Percentiles rank a stretch among this genome's conserved stretches.
Conservation (phyloP, 2,329 filamentous ascomycete species). For the Curvularia spicifera region DNA sequence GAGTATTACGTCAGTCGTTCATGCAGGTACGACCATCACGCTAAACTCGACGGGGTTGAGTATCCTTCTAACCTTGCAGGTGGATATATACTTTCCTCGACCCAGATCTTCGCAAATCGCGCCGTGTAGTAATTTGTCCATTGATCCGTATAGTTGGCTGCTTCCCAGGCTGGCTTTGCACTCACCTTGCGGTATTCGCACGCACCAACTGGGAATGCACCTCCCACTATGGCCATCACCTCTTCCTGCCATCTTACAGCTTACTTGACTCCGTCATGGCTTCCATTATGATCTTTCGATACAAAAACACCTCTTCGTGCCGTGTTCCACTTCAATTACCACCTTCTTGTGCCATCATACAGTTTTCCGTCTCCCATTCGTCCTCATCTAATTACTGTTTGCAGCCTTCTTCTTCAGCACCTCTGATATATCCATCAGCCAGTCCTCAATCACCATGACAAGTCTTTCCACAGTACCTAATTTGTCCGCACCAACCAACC, state of each 20-base stretch:
- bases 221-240: background rate
- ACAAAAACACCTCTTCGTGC: background rate
- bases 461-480: background rate
- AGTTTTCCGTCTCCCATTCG: background rate
- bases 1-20: slow-evolving; percentile 24
- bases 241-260: slow-evolving; percentile 1
- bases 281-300: background rate
- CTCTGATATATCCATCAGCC: slow-evolving; percentile 4
- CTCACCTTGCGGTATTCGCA: background rate
- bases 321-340: slow-evolving; percentile 3
- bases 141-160: background rate
- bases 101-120: too few relatives aligned
- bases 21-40: slow-evolving; percentile 20
- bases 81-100: too few relatives aligned
- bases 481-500: background rate
- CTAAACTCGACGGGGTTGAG: slow-evolving; percentile 5
- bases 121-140: too few relatives aligned
- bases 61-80: too few relatives aligned
- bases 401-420: background rate
- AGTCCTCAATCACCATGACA: slow-evolving; percentile 4
- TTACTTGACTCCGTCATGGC: background rate
- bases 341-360: slow-evolving; percentile 3
- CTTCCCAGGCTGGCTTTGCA: background rate
- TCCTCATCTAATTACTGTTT: slow-evolving; percentile 1
- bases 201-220: background rate